Percentiles rank a stretch among this genome's conserved stretches.
Evolutionary conservation across 2,329 filamentous ascomycete genomes (phyloP).

Genomic region (Leptographium wingfieldii): DNA sequence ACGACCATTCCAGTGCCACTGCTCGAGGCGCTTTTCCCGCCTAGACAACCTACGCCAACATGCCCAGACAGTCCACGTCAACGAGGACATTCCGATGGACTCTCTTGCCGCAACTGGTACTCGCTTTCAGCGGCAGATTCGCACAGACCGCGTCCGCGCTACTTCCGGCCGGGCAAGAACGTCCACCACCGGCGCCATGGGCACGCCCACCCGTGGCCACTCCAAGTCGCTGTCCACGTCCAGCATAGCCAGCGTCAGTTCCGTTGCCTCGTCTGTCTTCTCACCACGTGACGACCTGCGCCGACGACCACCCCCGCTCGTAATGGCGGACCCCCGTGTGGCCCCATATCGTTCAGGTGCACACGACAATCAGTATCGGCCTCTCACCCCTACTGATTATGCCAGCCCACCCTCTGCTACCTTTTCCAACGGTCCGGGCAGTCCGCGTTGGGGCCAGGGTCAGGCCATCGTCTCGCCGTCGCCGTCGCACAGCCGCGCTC

Average conservation of each 20-base stretch:
- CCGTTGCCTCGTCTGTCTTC: slow-evolving; percentile 57
- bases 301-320: slow-evolving; percentile 65
- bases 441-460: slow-evolving; percentile 59
- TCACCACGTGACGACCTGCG: slow-evolving; percentile 54
- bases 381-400: slow-evolving; percentile 59
- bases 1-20: slow-evolving; percentile 93
- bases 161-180: slow-evolving; percentile 61
- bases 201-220: slow-evolving; percentile 62
- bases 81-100: slow-evolving; percentile 90
- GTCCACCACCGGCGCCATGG: slow-evolving; percentile 62
- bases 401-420: slow-evolving; percentile 76
- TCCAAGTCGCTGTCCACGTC: slow-evolving; percentile 78
- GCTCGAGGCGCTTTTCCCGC: slow-evolving; percentile 80
- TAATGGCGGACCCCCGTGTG: slow-evolving; percentile 65
- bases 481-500: slow-evolving; percentile 53
- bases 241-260: slow-evolving; percentile 61
- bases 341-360: slow-evolving; percentile 48
- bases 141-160: slow-evolving; percentile 63
- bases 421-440: slow-evolving; percentile 64
- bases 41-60: slow-evolving; percentile 93
- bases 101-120: slow-evolving; percentile 88
- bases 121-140: slow-evolving; percentile 81
- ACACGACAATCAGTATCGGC: slow-evolving; percentile 50
- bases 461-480: slow-evolving; percentile 60
- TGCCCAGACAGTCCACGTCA: slow-evolving; percentile 93